Evolutionary conservation across 352 stramenopile genomes (phyloP), one percentile per base, ranked within the genome.

Genomic region (Pythium aquatile): DNA sequence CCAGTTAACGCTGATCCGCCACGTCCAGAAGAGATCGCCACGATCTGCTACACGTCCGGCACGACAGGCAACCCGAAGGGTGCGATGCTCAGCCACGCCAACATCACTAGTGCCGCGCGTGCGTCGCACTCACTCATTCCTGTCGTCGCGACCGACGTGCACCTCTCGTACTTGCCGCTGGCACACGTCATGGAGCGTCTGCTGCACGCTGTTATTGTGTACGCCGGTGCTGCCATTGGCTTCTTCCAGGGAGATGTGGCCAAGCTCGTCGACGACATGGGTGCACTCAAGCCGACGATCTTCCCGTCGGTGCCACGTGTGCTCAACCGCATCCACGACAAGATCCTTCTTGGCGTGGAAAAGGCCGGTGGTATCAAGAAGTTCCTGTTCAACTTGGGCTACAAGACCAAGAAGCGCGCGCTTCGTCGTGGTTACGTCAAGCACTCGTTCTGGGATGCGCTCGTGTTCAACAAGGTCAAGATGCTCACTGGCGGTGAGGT

Each of bases 401-500:
- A 77, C 59, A 64, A 70, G 2, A 55, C 77, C 51, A 91, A 91
- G 69, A 70, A 82, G 32, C 58, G 54, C 30, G 33, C 63, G 32
- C 64, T 79, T 37, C 30, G 63, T 7, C 40, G 66, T 11, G 75
- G 69, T 26, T 60, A 69, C 58, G 70, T 78, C n/a, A 75, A 64
- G 16, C 76, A 94, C 67, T 61, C 66, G 44, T 74, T 99, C 37
- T 99, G 96, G 84, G 96, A 99, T 80, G 74, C 79, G 46, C 70
- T 99, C 30, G 80, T 99, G 51, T 99, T 99, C 63, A 87, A 87
- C 68, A 98, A 98, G 70, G 83, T 98, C 47, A 96, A 98, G 69
- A 81, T 75, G 35, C 83, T 87, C 16, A 70, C 99, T 14, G 97
- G 97, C 16, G 91, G 96, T 46, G 75, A 85, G 29, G 70, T 98